These are phyloP conservation scores for Aspergillus tanneri DNA, from an alignment of 2,329 filamentous ascomycete species.

Conservation along the genomic window DNA sequence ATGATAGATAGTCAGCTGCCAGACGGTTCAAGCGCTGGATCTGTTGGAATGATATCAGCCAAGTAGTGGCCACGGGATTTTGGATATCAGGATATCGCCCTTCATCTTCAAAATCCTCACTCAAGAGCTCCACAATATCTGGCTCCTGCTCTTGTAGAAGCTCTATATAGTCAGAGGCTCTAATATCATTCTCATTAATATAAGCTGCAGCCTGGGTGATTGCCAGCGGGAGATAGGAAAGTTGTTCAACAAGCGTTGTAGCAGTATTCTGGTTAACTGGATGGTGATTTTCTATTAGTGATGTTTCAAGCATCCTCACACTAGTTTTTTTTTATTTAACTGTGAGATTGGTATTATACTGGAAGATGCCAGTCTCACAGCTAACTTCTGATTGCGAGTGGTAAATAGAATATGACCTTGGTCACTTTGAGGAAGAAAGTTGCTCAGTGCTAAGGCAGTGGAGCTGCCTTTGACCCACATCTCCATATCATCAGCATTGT, in stretches of 20 bases:
- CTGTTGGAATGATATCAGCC: conserved; percentile 39
- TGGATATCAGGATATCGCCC: conserved; percentile 27
- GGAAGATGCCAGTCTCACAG: no score
- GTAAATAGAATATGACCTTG: conserved; percentile 27
- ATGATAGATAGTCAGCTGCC: conserved; percentile 34
- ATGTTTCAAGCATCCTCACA: conserved; percentile 13
- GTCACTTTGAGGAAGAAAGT: conserved; percentile 18
- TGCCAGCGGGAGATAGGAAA: conserved; percentile 25
- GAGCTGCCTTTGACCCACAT: no score
- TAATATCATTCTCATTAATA: conserved; percentile 15
- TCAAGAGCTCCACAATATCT: conserved; percentile 5
- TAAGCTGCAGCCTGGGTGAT: conserved; percentile 22
- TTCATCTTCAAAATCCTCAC: conserved; percentile 31
- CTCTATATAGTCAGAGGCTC: conserved; percentile 23
- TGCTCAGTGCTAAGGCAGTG: no score
- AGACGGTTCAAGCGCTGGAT: conserved; percentile 29
- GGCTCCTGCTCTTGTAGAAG: conserved; percentile 14
- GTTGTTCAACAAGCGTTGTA: conserved; percentile 14
- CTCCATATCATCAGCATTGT: conserved; percentile 28
- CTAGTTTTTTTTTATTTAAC: no score
- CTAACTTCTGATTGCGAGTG: conserved; percentile 18
- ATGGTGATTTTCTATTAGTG: conserved; percentile 3
- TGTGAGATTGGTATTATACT: no score
- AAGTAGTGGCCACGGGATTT: conserved; percentile 36
- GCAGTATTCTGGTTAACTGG: background rate